Evolutionary conservation across 768 basidiomycete species (phyloP).

Genomic region (Mrakia blollopis): DNA sequence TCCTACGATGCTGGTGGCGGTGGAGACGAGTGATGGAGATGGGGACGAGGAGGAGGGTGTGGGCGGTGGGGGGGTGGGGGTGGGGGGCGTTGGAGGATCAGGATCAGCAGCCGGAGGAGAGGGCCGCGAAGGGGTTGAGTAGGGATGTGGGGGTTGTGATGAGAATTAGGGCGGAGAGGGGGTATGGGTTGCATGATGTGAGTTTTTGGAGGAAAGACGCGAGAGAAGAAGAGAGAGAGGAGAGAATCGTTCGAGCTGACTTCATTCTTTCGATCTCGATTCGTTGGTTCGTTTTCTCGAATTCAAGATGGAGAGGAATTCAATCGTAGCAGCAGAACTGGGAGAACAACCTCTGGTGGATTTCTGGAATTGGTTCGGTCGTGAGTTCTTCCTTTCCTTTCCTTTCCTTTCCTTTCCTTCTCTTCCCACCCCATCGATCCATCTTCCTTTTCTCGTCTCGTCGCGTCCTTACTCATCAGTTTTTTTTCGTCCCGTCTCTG

Average conservation of each 20-base stretch:
- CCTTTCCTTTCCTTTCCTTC: not conserved
- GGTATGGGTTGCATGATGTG: constrained; percentile 23
- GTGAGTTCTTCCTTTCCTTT: not conserved
- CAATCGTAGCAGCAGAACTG: not conserved
- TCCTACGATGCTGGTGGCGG: not conserved
- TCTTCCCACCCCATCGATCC: too few species aligned
- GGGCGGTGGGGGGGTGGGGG: not conserved
- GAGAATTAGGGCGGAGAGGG: not conserved
- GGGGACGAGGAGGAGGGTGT: constrained; percentile 1
- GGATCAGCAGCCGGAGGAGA: not conserved
- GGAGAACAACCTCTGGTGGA: constrained; percentile 3
- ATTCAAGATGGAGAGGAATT: constrained; percentile 12
- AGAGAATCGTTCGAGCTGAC: too few species aligned
- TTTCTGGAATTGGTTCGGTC: constrained; percentile 23
- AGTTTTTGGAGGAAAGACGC: too few species aligned
- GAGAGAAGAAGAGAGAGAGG: too few species aligned
- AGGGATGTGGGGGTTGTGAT: constrained; percentile 5
- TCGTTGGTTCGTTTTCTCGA: not conserved
- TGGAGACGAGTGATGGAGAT: constrained; percentile 2
- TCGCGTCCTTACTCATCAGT: too few species aligned
- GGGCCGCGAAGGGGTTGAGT: not conserved
- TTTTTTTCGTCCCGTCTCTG: not conserved
- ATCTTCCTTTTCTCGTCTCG: too few species aligned
- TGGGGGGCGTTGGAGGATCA: not conserved
- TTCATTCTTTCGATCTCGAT: not conserved